These are phyloP conservation scores for Aspergillus viridinutans DNA, from an alignment of 2,329 filamentous ascomycete genomes.

Conservation along the genomic window DNA sequence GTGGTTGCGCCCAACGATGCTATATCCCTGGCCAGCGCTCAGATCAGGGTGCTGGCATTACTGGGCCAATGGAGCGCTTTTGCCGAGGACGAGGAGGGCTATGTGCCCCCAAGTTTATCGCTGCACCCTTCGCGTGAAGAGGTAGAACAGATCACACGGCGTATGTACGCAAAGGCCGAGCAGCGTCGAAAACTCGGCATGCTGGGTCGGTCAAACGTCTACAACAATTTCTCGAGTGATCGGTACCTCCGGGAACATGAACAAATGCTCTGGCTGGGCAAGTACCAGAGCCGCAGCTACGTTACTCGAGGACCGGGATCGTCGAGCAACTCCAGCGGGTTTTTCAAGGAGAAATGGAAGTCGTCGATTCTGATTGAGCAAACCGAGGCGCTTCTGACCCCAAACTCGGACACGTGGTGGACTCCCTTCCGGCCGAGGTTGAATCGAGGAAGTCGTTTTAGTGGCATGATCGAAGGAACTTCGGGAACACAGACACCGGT, in stretches of 20 bases:
- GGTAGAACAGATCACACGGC: slow-evolving; percentile 54
- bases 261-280: slow-evolving; percentile 54
- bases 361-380: not conserved
- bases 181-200: slow-evolving; percentile 56
- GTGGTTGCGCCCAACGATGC: slow-evolving; percentile 63
- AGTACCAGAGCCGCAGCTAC: slow-evolving; percentile 20
- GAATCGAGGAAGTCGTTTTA: not conserved
- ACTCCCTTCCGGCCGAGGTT: not conserved
- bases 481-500: not conserved
- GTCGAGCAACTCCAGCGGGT: slow-evolving; percentile 1
- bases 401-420: not conserved
- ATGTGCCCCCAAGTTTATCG: slow-evolving; percentile 40
- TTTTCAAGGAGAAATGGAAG: slow-evolving; percentile 1
- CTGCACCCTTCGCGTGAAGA: slow-evolving; percentile 44
- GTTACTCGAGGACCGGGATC: slow-evolving; percentile 6
- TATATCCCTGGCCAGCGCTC: slow-evolving; percentile 55
- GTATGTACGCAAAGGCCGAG: slow-evolving; percentile 57
- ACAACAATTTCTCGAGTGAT: slow-evolving; percentile 56
- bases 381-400: not conserved
- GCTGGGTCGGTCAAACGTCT: slow-evolving; percentile 55
- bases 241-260: slow-evolving; percentile 60
- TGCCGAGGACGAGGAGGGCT: slow-evolving; percentile 47
- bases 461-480: not conserved
- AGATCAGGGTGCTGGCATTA: slow-evolving; percentile 59
- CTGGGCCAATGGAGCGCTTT: slow-evolving; percentile 59